phyloP scores from a whole-genome alignment of 495 filamentous ascomycete genomes.

The Cercophora samala region DNA sequence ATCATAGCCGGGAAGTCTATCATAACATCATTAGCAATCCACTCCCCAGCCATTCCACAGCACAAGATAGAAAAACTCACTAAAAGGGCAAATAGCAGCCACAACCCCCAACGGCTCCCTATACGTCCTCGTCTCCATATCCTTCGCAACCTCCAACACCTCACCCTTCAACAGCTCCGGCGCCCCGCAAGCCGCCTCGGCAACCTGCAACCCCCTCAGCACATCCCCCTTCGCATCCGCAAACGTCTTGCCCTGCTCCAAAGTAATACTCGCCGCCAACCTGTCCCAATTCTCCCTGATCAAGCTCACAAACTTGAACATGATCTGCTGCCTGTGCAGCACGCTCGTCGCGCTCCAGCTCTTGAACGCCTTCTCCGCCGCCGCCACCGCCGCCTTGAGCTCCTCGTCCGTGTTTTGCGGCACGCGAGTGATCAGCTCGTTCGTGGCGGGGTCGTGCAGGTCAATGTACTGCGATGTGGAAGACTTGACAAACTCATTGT shows the following conservation, averaged over 20 bases:
- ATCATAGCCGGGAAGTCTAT: constrained; percentile 99
- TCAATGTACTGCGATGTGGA: constrained; percentile 81
- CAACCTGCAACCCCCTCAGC: constrained; percentile 90
- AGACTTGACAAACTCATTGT: constrained; percentile 84
- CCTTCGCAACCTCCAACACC: constrained; percentile 93
- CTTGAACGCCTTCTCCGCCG: constrained; percentile 86
- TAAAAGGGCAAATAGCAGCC: constrained; percentile 97
- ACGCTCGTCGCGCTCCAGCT: constrained; percentile 81
- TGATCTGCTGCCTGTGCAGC: constrained; percentile 85
- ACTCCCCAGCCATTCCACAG: neutral
- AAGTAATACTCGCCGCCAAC: constrained; percentile 88
- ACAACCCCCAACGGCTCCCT: constrained; percentile 91
- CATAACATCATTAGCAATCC: constrained; percentile 18
- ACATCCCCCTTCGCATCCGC: constrained; percentile 95
- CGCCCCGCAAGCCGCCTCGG: constrained; percentile 92
- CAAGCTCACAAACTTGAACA: constrained; percentile 91
- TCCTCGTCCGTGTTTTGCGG: constrained; percentile 92
- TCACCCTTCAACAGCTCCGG: constrained; percentile 92
- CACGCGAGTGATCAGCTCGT: constrained; percentile 96
- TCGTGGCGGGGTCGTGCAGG: constrained; percentile 91
- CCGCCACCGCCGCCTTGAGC: constrained; percentile 79
- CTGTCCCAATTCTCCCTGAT: constrained; percentile 96
- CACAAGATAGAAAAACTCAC: constrained; percentile 55
- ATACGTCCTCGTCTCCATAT: constrained; percentile 97
- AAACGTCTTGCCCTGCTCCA: constrained; percentile 98